Percentiles rank a stretch among this genome's conserved stretches.
These are phyloP conservation scores for Fusarium tricinctum DNA, from an alignment of 2,329 filamentous ascomycete genomes.

Conservation along the genomic window DNA sequence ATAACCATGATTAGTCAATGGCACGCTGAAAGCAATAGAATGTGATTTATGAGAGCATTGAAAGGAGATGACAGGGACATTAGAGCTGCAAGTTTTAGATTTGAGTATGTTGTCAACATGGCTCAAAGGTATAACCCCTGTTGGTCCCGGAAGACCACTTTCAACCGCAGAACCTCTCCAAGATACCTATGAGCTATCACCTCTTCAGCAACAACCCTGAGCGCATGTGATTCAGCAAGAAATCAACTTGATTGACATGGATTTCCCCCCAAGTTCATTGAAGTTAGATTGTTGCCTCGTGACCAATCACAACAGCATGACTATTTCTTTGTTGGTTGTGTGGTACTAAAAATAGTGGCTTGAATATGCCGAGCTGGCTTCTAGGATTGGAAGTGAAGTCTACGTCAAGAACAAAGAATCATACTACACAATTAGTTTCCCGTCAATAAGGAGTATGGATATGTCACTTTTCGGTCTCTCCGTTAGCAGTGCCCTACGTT, in stretches of 20 bases:
- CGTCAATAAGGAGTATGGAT: neutral
- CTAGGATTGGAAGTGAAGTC: neutral
- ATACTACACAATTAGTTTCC: neutral
- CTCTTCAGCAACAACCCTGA: neutral
- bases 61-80: no score
- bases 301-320: neutral
- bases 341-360: neutral
- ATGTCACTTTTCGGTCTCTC: neutral
- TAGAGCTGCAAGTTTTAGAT: neutral
- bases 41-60: neutral
- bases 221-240: neutral
- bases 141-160: neutral
- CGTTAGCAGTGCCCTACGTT: neutral
- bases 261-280: neutral
- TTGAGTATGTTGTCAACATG: neutral
- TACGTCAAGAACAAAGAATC: neutral
- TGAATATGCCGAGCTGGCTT: neutral
- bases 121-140: neutral
- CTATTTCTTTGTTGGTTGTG: neutral
- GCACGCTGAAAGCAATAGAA: neutral
- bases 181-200: neutral
- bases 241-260: neutral
- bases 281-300: neutral
- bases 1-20: no score
- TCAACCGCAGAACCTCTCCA: neutral